Base-by-base conservation (phyloP, 2,329 filamentous ascomycete species). In the Pseudogymnoascus sp. region DNA sequence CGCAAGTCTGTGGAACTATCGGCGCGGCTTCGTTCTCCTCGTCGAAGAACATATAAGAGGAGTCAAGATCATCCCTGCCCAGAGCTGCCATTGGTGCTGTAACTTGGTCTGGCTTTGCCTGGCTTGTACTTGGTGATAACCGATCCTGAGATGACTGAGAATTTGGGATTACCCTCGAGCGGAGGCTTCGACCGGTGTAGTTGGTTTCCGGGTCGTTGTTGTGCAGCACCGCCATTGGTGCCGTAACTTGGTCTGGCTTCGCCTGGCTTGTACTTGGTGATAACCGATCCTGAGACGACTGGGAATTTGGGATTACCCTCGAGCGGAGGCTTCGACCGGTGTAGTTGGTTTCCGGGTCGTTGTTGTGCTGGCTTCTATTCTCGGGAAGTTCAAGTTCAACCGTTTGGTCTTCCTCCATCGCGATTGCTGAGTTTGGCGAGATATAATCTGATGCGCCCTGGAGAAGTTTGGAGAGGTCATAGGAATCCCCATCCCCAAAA, bases 31-130 rank as follows among this genome's bases (percentile, higher is more conserved):
- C 64, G 28, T 70, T 67, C 14, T 77, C 74, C 7, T 77, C 75
- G 61, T 77, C 75, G 0, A 75, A 77, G 62, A 76, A 76, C 11
- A 64, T 67, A 61, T 72, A 72, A 19, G 66, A 65, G 8, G 69
- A 65, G 60, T 71, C 67, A 35, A 70, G 33, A 9, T 23, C 30
- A 49, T 69, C 70, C 23, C 66, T 65, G 19, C 23, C 28, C 38
- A 64, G 63, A 4, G 16, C 22, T 30, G 41, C 41, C n/a, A 25
- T 36, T 62, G 58, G 60, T 4, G 9, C n/a, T 8, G 5, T 33
- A 33, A n/a, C 25, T 12, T 19, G n/a, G 22, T 19, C 9, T 33
- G 33, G 23, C 42, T 42, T 25, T 5, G 36, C 28, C 36, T 60
- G 14, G 62, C 25, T 52, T 45, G 65, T 62, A 28, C 60, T 65